Percentiles rank a stretch among this genome's conserved stretches.
These are phyloP conservation scores for Hypoxylon sp. DNA, from an alignment of 2,329 filamentous ascomycete species.

Conservation along the genomic window DNA sequence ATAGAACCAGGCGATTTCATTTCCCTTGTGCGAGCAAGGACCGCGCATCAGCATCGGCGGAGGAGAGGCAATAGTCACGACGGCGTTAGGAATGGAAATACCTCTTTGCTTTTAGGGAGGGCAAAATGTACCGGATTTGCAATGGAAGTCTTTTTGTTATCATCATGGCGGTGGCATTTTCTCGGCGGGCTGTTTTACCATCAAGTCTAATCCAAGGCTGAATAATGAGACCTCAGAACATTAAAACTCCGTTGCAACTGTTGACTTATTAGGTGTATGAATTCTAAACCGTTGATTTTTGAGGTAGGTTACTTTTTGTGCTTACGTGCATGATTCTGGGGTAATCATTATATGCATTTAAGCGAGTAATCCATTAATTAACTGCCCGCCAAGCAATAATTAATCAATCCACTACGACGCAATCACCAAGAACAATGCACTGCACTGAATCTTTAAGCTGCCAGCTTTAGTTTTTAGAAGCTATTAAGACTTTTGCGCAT, in stretches of 20 bases:
- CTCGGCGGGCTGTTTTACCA: conserved; percentile 1
- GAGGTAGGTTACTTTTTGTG: too few species aligned
- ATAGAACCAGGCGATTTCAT: conserved; percentile 24
- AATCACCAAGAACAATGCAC: conserved; percentile 2
- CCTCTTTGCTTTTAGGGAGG: conserved; percentile 32
- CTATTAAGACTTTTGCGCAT: too few species aligned
- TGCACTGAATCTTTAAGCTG: conserved; percentile 23
- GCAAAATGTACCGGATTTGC: conserved; percentile 14
- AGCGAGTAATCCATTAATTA: conserved; percentile 1
- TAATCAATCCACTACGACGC: background rate
- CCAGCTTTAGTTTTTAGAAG: too few species aligned
- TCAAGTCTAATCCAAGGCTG: conserved; percentile 8
- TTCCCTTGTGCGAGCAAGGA: conserved; percentile 14
- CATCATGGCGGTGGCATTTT: background rate
- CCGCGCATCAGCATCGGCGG: conserved; percentile 3
- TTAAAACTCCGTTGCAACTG: too few species aligned
- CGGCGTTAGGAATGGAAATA: conserved; percentile 34
- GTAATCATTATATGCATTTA: conserved; percentile 6
- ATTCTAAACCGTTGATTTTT: too few species aligned
- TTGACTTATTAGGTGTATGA: too few species aligned
- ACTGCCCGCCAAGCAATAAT: background rate
- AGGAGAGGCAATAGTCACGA: background rate
- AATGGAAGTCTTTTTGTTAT: background rate
- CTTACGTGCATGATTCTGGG: background rate
- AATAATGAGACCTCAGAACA: conserved; percentile 6